Evolutionary conservation across 1,284 basidiomycete genomes (phyloP), one percentile per base, ranked within the genome.

Genomic region (Mycena sp.): DNA sequence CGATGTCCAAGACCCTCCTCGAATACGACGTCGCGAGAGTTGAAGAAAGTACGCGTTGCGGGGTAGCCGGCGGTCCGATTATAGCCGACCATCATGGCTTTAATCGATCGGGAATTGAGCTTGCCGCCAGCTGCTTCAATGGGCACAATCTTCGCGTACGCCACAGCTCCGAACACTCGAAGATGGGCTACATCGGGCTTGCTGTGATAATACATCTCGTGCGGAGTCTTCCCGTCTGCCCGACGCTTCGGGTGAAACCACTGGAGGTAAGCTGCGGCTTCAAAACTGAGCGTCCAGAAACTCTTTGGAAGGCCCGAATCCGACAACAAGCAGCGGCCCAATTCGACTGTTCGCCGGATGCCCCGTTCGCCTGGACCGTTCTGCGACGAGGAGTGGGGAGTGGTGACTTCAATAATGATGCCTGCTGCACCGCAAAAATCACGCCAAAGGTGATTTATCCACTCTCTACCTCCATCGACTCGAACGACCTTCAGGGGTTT

Each of bases 171-270:
- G 28, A 71, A 73, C 0, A 68, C 69, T 0, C 71, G 50, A 5
- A 76, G 66, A 58, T 76, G 72, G 1, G 71, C 58, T 5, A 77
- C 64, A 44, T 73, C 69, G n/a, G 70, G 70, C 2, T 65, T 45
- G 16, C 66, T 61, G 6, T 57, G 63, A 3, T 58, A 54, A 59
- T 65, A 74, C 3, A 43, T 16, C 30, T 72, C 64, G 2, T 53
- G 55, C 1, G 72, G 73, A 3, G 71, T 67, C 2, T 35, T 44
- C 2, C 60, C 64, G 0, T 65, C 69, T 14, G 68, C 60, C 3
- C 71, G 64, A 0, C 65, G 16, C 1, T 68, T 69, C 0, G 71
- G 71, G n/a, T 74, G 68, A 12, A 68, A 67, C 40, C 73, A 71
- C 10, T 68, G 49, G 5, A 68, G 35, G 44, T 75, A 74, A 1